Percentiles rank a stretch among this genome's conserved stretches.
phyloP scores from a whole-genome alignment of 805 yeast species.

The Ogataea degrootiae region DNA sequence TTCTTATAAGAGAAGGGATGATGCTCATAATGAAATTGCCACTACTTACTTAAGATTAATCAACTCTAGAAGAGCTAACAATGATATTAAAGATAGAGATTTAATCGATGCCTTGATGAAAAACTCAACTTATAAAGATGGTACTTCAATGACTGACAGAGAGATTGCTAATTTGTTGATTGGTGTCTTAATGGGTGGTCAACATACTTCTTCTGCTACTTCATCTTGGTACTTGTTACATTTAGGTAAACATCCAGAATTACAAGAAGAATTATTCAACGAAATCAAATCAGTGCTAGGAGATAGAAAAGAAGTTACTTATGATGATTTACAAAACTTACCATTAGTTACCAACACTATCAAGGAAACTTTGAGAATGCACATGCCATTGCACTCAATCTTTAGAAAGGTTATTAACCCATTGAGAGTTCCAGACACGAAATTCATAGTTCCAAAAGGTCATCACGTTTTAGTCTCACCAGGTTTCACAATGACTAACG shows the following conservation, averaged over 20 bases:
- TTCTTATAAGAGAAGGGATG: constrained; percentile 72
- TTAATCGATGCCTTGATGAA: constrained; percentile 84
- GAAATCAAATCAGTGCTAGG: constrained; percentile 67
- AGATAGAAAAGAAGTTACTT: constrained; percentile 56
- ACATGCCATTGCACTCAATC: constrained; percentile 93
- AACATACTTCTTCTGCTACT: constrained; percentile 95
- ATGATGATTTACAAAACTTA: constrained; percentile 79
- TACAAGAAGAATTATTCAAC: constrained; percentile 74
- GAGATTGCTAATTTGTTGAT: constrained; percentile 91
- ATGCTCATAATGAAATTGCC: constrained; percentile 80
- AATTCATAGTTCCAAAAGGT: constrained; percentile 79
- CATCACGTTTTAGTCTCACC: constrained; percentile 91
- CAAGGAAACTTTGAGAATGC: constrained; percentile 92
- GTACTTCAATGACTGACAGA: constrained; percentile 88
- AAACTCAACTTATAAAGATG: constrained; percentile 85
- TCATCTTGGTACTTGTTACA: constrained; percentile 93
- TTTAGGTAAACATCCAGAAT: constrained; percentile 78
- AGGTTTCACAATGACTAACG: constrained; percentile 80
- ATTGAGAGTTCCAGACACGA: constrained; percentile 73
- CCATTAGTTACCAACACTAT: constrained; percentile 77
- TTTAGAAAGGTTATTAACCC: constrained; percentile 85
- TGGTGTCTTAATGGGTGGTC: constrained; percentile 98
- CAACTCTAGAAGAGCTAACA: constrained; percentile 62
- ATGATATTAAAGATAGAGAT: constrained; percentile 81
- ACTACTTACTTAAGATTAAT: constrained; percentile 78